A percentile compares a stretch with the other conserved stretches of the same genome.
phyloP scores from a whole-genome alignment of 352 stramenopile genomes.

The Phytophthora idaei region DNA sequence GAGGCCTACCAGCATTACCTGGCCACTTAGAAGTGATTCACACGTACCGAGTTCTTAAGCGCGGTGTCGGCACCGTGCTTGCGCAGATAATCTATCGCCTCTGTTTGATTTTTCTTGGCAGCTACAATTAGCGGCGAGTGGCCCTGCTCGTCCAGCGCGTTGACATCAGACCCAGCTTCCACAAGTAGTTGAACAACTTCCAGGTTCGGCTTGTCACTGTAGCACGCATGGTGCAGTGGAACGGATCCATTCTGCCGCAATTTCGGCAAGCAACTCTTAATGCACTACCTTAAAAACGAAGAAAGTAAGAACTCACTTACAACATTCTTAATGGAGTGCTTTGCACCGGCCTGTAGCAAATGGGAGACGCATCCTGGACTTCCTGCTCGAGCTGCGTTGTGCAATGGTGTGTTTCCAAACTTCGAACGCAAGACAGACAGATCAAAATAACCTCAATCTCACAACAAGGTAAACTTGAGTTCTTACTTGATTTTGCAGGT shows the following conservation, averaged over 20 bases:
- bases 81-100: slow-evolving; percentile 59
- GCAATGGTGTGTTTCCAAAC: slow-evolving; percentile 83
- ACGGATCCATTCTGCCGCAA: slow-evolving; percentile 65
- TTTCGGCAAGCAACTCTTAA: neutral
- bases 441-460: neutral
- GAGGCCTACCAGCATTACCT: neutral
- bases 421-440: slow-evolving; percentile 15
- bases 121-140: slow-evolving; percentile 74
- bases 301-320: slow-evolving; percentile 30
- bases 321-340: slow-evolving; percentile 53
- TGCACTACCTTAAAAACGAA: neutral
- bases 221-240: slow-evolving; percentile 79
- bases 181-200: slow-evolving; percentile 63
- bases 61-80: slow-evolving; percentile 55
- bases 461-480: neutral
- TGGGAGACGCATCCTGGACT: slow-evolving; percentile 50
- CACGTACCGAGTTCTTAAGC: slow-evolving; percentile 49
- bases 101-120: slow-evolving; percentile 76
- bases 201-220: slow-evolving; percentile 65
- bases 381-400: slow-evolving; percentile 71
- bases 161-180: slow-evolving; percentile 63
- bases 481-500: slow-evolving; percentile 65
- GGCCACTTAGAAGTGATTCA: neutral
- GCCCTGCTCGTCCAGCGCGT: slow-evolving; percentile 62
- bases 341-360: slow-evolving; percentile 57